phyloP scores from a whole-genome alignment of 768 basidiomycete genomes.

The Phanerodontia chrysosporium region DNA sequence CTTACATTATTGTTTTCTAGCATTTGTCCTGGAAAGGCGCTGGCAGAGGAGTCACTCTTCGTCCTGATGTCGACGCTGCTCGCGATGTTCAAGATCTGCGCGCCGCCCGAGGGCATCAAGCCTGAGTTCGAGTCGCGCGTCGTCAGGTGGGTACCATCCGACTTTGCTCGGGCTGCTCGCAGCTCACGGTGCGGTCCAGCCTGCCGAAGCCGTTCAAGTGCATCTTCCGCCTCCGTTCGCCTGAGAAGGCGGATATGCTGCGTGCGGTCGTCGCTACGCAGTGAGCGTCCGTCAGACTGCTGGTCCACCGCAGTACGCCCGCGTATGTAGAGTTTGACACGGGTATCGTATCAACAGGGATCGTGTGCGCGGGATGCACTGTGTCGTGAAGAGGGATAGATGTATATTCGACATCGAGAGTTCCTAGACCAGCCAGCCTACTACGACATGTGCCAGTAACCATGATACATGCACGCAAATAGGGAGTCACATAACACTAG shows the following conservation, averaged over 20 bases:
- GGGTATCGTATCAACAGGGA: too few relatives aligned
- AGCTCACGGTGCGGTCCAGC: neutral
- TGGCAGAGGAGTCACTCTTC: constrained; percentile 15
- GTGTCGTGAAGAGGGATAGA: too few relatives aligned
- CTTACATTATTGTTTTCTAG: neutral
- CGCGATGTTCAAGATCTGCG: constrained; percentile 14
- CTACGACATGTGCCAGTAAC: too few relatives aligned
- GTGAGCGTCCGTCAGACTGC: too few relatives aligned
- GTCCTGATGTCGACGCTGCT: constrained; percentile 14
- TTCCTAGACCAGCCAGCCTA: too few relatives aligned
- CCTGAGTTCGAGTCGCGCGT: neutral
- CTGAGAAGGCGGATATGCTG: neutral
- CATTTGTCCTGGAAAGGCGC: constrained; percentile 14
- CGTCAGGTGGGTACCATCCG: constrained; percentile 1
- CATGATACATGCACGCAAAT: too few relatives aligned
- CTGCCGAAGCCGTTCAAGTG: constrained; percentile 16
- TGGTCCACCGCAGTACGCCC: too few relatives aligned
- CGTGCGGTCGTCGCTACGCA: neutral
- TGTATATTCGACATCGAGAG: too few relatives aligned
- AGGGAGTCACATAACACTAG: too few relatives aligned
- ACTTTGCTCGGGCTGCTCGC: neutral
- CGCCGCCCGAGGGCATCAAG: constrained; percentile 10
- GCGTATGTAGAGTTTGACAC: too few relatives aligned
- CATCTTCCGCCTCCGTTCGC: neutral
- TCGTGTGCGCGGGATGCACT: too few relatives aligned